Evolutionary conservation across 768 basidiomycete genomes (phyloP).

Genomic region (Xerocomellus chrysenteron): DNA sequence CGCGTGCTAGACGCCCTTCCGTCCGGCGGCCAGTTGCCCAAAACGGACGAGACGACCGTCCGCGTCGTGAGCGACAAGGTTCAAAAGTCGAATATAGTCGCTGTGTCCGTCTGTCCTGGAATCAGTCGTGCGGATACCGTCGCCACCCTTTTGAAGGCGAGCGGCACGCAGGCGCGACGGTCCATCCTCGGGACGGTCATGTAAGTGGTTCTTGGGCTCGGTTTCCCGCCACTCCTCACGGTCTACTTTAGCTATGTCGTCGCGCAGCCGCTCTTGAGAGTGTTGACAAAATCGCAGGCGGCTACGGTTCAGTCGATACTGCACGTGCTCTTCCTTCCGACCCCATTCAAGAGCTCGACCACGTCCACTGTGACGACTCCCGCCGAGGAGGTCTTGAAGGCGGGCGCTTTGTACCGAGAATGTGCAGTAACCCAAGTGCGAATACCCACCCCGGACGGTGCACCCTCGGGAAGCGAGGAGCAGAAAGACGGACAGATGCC

Average conservation of each 20-base stretch:
- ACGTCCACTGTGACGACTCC: slow-evolving; percentile 9
- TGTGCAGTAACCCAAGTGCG: slow-evolving; percentile 60
- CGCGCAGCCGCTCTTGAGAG: slow-evolving; percentile 61
- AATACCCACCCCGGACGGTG: slow-evolving; percentile 32
- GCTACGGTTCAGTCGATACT: slow-evolving; percentile 73
- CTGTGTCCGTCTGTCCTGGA: slow-evolving; percentile 73
- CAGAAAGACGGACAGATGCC: slow-evolving; percentile 38
- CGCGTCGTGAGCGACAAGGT: slow-evolving; percentile 40
- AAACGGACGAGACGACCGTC: slow-evolving; percentile 32
- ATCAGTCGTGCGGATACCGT: slow-evolving; percentile 71
- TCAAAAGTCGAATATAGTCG: slow-evolving; percentile 73
- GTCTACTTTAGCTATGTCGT: slow-evolving; percentile 55
- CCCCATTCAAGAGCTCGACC: slow-evolving; percentile 62
- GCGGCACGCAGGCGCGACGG: slow-evolving; percentile 30
- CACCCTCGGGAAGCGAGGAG: slow-evolving; percentile 24
- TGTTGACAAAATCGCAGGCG: slow-evolving; percentile 67
- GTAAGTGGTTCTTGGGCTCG: slow-evolving; percentile 37
- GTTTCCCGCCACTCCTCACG: slow-evolving; percentile 1
- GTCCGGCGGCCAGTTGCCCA: slow-evolving; percentile 51
- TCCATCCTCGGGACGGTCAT: slow-evolving; percentile 47
- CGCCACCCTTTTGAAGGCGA: slow-evolving; percentile 39
- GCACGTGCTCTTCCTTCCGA: slow-evolving; percentile 79
- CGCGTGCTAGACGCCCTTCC: slow-evolving; percentile 82
- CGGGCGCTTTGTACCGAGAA: slow-evolving; percentile 75
- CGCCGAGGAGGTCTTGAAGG: slow-evolving; percentile 60